Base-by-base conservation (phyloP, 371 early-diverging fungal genomes). In the Mortierella polycephala region DNA sequence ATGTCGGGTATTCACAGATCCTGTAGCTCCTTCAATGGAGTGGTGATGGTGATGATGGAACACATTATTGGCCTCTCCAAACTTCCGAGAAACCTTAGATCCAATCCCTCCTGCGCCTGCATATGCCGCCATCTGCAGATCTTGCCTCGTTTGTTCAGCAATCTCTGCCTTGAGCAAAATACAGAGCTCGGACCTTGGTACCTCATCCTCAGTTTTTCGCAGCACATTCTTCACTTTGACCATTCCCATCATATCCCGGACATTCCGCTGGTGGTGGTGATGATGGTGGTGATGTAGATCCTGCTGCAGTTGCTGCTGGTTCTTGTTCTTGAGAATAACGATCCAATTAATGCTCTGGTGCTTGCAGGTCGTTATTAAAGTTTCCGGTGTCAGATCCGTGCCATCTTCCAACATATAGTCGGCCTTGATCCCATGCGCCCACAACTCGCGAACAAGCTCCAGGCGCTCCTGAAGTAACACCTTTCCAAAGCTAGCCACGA, bases 401-500 rank as follows among this genome's bases (percentile, higher is more conserved):
- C 86, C 88, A 59, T 94, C 93, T 54, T 93, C 90, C 20, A 91
- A 90, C 66, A 91, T 86, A 55, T 93, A 91, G 50, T 95, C 94
- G 8, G 93, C 89, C 49, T 89, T 86, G 57, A 95, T 88, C 10
- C 89, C 88, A 58, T 90, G 87, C 1, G 82, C 82, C 94, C 95
- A 94, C 23, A 95, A 75, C 39, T 93, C 93, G 18, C 87, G 83
- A 0, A 90, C 92, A 59, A 95, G 70, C 21, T 89, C 90, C 37
- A 95, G 77, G 1, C 93, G 85, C 67, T 94, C 92, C 39, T 88
- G 87, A 1, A 93, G 75, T 56, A 92, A 64, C 5, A 85, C 86
- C 57, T 90, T 91, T 47, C 93, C 93, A 74, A 93, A 93, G 54
- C 92, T 92, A 16, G 94, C 94, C 5, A 95, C 91, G 67, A 90